Evolutionary conservation across 768 basidiomycete genomes (phyloP).

Genomic region (Pisolithus albus): DNA sequence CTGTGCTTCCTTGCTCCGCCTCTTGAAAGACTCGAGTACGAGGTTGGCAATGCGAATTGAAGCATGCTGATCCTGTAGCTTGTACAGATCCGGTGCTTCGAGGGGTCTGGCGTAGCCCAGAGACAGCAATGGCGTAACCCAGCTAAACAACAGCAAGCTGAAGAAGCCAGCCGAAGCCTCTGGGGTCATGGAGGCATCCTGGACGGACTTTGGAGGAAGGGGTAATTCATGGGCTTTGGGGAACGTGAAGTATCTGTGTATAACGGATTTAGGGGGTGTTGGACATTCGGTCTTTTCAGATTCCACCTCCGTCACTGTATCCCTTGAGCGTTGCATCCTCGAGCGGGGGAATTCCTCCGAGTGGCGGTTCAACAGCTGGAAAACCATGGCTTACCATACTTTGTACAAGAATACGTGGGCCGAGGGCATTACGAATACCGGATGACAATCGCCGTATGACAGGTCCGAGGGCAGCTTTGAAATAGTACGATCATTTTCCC

Average conservation of each 20-base stretch:
- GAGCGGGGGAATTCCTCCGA: not conserved
- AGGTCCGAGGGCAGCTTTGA: too few species aligned
- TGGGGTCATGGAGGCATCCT: constrained; percentile 56
- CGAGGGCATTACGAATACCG: too few species aligned
- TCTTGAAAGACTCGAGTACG: constrained; percentile 60
- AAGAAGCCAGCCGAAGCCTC: constrained; percentile 59
- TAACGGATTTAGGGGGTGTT: constrained; percentile 2
- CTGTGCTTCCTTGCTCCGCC: constrained; percentile 46
- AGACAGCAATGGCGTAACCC: constrained; percentile 66
- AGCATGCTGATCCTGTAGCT: constrained; percentile 56
- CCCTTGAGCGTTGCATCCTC: not conserved
- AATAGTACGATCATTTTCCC: too few species aligned
- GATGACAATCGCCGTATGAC: too few species aligned
- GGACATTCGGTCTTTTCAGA: not conserved
- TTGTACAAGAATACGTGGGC: constrained; percentile 45
- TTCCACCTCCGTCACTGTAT: not conserved
- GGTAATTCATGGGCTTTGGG: constrained; percentile 19
- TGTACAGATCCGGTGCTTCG: constrained; percentile 75
- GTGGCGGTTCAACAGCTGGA: constrained; percentile 3
- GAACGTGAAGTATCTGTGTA: constrained; percentile 8
- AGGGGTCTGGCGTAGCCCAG: constrained; percentile 78
- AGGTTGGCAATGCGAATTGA: constrained; percentile 54
- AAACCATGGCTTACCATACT: too few species aligned
- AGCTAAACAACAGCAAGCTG: constrained; percentile 57
- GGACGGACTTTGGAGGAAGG: constrained; percentile 45